Evolutionary conservation across 1,284 basidiomycete species (phyloP), one percentile per base, ranked within the genome.

Genomic region (Ustanciosporium gigantosporum): DNA sequence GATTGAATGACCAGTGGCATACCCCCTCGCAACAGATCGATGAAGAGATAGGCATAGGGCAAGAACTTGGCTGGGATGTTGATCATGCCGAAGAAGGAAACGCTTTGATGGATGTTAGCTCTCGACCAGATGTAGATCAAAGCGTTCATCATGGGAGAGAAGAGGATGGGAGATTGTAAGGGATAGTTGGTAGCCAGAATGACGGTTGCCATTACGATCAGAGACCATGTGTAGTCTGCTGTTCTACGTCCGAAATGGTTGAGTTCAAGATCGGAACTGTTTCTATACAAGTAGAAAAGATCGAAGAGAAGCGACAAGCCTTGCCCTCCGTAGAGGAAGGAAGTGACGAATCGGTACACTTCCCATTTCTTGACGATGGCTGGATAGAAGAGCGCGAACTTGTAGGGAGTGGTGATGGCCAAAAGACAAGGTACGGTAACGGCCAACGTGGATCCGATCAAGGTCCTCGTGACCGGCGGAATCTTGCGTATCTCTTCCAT

Each of bases 391-490:
- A 88, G 90, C 0, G 88, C 36, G 52, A 89, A 56, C 31, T 77
- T 81, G 74, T 86, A 85, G 0, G 81, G 78, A 2, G 82, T 79
- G 16, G 89, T 71, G 6, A 90, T 50, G 13, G 83, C 79, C 58
- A 88, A 77, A 50, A 88, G 77, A 29, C 83, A 81, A 0, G 89
- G 84, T 0, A 87, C 25, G 0, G 89, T 84, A 29, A 90, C 79
- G 0, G 79, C 83, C 2, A 87, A 73, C 3, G 85, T 84, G 1
- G 87, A 86, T 9, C 79, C 81, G 41, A 86, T 82, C 17, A 91
- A 76, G 52, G 86, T 85, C 24, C 90, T 84, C 3, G 91, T 92
- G 17, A 93, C 87, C 36, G 89, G 87, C 0, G 90, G 90, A 3
- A 93, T 89, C 80, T 90, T 90, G 53, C 53, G 53, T 39, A 64